A percentile compares a stretch with the other conserved stretches of the same genome.
phyloP scores from a whole-genome alignment of 306 rosid genomes.

The Vigna trinervia region DNA sequence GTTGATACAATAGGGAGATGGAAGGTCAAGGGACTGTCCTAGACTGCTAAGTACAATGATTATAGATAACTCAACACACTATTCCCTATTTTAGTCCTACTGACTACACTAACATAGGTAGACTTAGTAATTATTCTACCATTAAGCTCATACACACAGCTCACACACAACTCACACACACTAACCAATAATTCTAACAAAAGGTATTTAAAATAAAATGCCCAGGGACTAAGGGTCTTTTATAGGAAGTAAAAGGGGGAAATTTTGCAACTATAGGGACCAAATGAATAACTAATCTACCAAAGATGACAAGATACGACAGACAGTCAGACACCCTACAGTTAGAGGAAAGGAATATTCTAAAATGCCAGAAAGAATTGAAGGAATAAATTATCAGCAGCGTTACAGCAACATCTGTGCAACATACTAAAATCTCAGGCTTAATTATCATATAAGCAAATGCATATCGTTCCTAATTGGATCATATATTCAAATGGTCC shows the following conservation, averaged over 20 bases:
- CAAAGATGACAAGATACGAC: neutral
- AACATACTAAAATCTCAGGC: slow-evolving; percentile 16
- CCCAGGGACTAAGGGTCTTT: too few species aligned
- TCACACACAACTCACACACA: too few species aligned
- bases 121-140: too few species aligned
- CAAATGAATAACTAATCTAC: neutral
- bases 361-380: neutral
- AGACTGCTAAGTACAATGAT: too few species aligned
- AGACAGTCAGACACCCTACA: neutral
- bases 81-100: too few species aligned
- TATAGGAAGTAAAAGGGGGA: neutral
- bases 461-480: neutral
- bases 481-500: neutral
- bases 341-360: slow-evolving; percentile 12
- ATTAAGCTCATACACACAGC: too few species aligned
- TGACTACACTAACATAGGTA: too few species aligned
- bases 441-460: neutral
- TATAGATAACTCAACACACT: too few species aligned
- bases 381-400: slow-evolving; percentile 4
- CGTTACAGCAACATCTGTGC: neutral
- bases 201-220: neutral
- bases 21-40: too few species aligned
- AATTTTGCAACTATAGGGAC: neutral
- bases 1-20: too few species aligned
- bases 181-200: too few species aligned